Evolutionary conservation across 2,329 filamentous ascomycete genomes (phyloP).

Genomic region (Pseudogymnoascus sp.): DNA sequence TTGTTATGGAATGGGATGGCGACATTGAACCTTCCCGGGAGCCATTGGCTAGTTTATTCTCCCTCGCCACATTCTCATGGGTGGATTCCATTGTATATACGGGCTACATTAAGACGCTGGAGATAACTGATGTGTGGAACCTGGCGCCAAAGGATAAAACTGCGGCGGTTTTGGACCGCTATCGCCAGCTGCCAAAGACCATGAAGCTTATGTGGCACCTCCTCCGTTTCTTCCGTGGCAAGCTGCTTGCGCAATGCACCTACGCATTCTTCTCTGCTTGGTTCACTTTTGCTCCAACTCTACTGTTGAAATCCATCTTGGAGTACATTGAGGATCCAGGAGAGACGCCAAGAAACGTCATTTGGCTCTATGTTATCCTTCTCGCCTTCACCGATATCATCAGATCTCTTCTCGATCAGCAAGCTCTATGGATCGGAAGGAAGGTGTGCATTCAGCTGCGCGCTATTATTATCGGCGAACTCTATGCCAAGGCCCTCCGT

Average conservation of each 20-base stretch:
- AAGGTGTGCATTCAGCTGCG: conserved; percentile 90
- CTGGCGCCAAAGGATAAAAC: conserved; percentile 82
- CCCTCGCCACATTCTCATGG: conserved; percentile 82
- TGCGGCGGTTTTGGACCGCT: conserved; percentile 67
- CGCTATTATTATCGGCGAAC: conserved; percentile 92
- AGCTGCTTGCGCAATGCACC: conserved; percentile 65
- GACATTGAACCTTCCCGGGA: conserved; percentile 81
- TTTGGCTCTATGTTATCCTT: conserved; percentile 92
- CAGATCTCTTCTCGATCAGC: conserved; percentile 74
- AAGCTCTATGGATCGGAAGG: conserved; percentile 86
- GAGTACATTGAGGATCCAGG: conserved; percentile 85
- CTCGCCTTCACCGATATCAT: conserved; percentile 76
- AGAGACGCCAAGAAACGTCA: conserved; percentile 69
- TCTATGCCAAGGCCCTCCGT: conserved; percentile 90
- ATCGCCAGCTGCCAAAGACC: conserved; percentile 78
- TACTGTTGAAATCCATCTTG: conserved; percentile 83
- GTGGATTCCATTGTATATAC: conserved; percentile 82
- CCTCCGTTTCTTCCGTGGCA: conserved; percentile 71
- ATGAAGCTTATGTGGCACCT: conserved; percentile 71
- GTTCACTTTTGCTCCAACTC: conserved; percentile 84
- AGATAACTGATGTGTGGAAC: conserved; percentile 87
- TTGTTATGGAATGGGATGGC: conserved; percentile 81
- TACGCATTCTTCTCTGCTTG: conserved; percentile 75
- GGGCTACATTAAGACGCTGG: conserved; percentile 77
- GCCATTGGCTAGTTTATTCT: conserved; percentile 80